These are phyloP conservation scores for Ogataea hybrid DNA, from an alignment of 1,139 yeast species.

Conservation along the genomic window DNA sequence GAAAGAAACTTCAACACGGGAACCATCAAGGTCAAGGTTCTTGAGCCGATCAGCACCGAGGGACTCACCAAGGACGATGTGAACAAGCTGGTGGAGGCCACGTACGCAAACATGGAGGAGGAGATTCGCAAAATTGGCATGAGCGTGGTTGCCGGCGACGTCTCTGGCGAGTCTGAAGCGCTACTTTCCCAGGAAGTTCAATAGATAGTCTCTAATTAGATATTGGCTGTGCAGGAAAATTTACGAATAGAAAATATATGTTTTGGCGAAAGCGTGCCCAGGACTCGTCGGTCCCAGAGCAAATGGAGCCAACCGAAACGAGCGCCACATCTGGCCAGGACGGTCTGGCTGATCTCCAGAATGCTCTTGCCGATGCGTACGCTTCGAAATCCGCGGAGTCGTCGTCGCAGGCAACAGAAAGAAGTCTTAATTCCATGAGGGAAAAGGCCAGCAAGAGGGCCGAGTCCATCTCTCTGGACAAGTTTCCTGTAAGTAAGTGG, in stretches of 20 bases:
- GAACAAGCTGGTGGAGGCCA: slow-evolving; percentile 41
- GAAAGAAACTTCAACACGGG: slow-evolving; percentile 58
- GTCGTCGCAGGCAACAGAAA: background rate
- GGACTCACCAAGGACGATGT: slow-evolving; percentile 62
- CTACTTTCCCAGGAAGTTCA: slow-evolving; percentile 1
- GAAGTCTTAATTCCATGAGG: slow-evolving; percentile 18
- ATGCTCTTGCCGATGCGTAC: slow-evolving; percentile 18
- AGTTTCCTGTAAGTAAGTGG: slow-evolving; percentile 31
- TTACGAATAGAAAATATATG: slow-evolving; percentile 9
- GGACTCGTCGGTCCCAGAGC: background rate
- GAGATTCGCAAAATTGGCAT: slow-evolving; percentile 41
- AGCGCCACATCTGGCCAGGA: background rate
- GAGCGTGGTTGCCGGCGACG: slow-evolving; percentile 33
- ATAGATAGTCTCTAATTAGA: slow-evolving; percentile 2
- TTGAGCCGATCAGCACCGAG: slow-evolving; percentile 63
- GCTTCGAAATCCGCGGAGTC: slow-evolving; percentile 22
- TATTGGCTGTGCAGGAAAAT: slow-evolving; percentile 9
- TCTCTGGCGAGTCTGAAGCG: slow-evolving; percentile 7
- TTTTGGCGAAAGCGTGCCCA: slow-evolving; percentile 21
- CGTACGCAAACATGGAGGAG: slow-evolving; percentile 37
- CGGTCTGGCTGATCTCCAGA: slow-evolving; percentile 9
- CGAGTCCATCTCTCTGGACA: slow-evolving; percentile 23
- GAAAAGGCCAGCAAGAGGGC: slow-evolving; percentile 28
- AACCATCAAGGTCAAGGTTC: slow-evolving; percentile 59
- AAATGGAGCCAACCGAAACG: background rate